Evolutionary conservation across 164 flowering plant species (phyloP).

Genomic region (Vitis rupestris): DNA sequence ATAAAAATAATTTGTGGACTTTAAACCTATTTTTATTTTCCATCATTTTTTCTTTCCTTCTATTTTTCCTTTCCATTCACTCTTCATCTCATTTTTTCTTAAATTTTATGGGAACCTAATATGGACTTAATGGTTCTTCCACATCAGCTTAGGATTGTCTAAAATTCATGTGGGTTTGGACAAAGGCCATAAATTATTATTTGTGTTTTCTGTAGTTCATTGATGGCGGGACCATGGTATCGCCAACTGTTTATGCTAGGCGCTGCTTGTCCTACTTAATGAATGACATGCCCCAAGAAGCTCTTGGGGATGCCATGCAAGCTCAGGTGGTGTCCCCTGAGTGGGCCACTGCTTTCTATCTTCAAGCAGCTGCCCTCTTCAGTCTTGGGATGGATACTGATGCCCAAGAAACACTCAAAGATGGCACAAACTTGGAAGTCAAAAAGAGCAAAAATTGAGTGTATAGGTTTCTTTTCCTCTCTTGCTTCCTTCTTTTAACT

Average conservation of each 20-base stretch:
- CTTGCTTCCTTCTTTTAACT: not conserved
- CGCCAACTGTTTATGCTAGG: constrained; percentile 81
- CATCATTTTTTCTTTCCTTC: too few species aligned
- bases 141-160: not conserved
- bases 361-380: constrained; percentile 80
- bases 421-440: constrained; percentile 69
- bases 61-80: not conserved
- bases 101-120: not conserved
- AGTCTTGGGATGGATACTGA: constrained; percentile 86
- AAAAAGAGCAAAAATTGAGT: constrained; percentile 58
- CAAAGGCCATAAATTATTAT: not conserved
- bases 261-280: constrained; percentile 81
- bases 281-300: constrained; percentile 77
- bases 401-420: constrained; percentile 74
- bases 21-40: too few species aligned
- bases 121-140: not conserved
- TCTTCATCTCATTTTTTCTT: not conserved
- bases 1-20: too few species aligned
- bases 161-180: constrained; percentile 1
- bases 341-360: constrained; percentile 84
- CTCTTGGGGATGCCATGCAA: constrained; percentile 89
- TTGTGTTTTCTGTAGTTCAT: constrained; percentile 53
- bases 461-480: constrained; percentile 35
- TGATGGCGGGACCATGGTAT: constrained; percentile 84
- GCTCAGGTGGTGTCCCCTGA: constrained; percentile 80